Conservation (phyloP, 2,329 filamentous ascomycete species). For the Sclerotinia nivalis region DNA sequence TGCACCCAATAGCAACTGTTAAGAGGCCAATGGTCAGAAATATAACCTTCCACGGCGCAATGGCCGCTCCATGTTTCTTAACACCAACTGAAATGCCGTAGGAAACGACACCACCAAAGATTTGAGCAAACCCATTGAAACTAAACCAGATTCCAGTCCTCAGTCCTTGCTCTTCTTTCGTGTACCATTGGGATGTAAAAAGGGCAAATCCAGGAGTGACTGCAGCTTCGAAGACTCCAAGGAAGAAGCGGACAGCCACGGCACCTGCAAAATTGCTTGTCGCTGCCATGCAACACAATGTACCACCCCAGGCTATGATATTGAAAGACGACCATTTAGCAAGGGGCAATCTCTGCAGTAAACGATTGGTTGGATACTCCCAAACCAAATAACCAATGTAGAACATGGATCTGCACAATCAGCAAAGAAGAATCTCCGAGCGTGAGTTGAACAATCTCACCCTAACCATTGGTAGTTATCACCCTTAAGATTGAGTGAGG, state of each 20-base stretch:
- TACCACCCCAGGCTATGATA: slow-evolving; percentile 61
- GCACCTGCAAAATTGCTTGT: slow-evolving; percentile 61
- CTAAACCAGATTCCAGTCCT: slow-evolving; percentile 68
- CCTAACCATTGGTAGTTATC: slow-evolving; percentile 51
- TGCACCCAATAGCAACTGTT: slow-evolving; percentile 45
- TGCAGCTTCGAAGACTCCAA: slow-evolving; percentile 67
- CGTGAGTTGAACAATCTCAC: slow-evolving; percentile 26
- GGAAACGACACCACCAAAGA: slow-evolving; percentile 62
- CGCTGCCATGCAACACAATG: slow-evolving; percentile 63
- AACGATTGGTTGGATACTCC: slow-evolving; percentile 40
- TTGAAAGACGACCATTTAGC: slow-evolving; percentile 64
- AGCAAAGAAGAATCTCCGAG: not conserved
- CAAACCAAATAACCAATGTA: slow-evolving; percentile 45
- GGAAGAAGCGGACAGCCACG: slow-evolving; percentile 65
- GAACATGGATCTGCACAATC: slow-evolving; percentile 42
- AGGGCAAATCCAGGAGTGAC: slow-evolving; percentile 70
- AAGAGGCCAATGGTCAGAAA: slow-evolving; percentile 51
- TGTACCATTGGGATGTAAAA: slow-evolving; percentile 72
- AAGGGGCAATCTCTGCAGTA: slow-evolving; percentile 56
- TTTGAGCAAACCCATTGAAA: slow-evolving; percentile 65
- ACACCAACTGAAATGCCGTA: slow-evolving; percentile 61
- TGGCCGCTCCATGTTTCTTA: slow-evolving; percentile 51
- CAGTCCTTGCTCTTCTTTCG: slow-evolving; percentile 64
- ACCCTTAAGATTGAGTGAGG: slow-evolving; percentile 44
- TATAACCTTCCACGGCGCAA: slow-evolving; percentile 61